These are phyloP conservation scores for Reutealis trisperma DNA, from an alignment of 345 rosid species.

Conservation along the genomic window DNA sequence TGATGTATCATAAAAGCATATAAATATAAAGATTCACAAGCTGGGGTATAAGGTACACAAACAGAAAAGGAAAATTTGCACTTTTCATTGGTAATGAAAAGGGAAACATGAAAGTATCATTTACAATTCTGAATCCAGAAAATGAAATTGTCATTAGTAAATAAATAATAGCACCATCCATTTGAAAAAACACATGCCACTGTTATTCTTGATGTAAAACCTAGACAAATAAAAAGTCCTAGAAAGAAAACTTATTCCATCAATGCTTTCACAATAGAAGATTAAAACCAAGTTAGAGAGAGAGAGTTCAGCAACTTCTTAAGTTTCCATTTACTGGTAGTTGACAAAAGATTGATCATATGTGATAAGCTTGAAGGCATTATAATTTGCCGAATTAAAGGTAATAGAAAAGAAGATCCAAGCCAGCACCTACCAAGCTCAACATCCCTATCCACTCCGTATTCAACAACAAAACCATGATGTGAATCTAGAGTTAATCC, in stretches of 20 bases:
- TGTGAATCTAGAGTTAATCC: conserved; percentile 88
- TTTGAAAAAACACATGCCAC: background rate
- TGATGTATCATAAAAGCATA: background rate
- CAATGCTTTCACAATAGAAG: background rate
- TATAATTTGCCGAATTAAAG: background rate
- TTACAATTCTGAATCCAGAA: background rate
- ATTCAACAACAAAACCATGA: conserved; percentile 93
- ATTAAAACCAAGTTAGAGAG: conserved; percentile 3
- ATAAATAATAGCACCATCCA: conserved; percentile 1
- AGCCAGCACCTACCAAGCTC: conserved; percentile 33
- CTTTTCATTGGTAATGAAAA: background rate
- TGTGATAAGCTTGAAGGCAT: background rate
- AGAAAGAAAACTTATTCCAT: background rate
- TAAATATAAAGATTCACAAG: background rate
- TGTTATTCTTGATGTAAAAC: background rate
- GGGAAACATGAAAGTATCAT: background rate
- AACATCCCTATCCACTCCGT: conserved; percentile 68
- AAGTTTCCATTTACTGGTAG: background rate
- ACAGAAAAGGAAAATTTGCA: background rate
- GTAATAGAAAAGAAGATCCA: background rate
- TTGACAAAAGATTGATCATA: background rate
- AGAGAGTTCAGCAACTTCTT: background rate
- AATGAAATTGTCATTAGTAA: background rate
- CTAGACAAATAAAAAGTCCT: background rate
- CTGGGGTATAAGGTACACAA: background rate